Evolutionary conservation across 345 rosid genomes (phyloP).

Genomic region (Populus tremula): DNA sequence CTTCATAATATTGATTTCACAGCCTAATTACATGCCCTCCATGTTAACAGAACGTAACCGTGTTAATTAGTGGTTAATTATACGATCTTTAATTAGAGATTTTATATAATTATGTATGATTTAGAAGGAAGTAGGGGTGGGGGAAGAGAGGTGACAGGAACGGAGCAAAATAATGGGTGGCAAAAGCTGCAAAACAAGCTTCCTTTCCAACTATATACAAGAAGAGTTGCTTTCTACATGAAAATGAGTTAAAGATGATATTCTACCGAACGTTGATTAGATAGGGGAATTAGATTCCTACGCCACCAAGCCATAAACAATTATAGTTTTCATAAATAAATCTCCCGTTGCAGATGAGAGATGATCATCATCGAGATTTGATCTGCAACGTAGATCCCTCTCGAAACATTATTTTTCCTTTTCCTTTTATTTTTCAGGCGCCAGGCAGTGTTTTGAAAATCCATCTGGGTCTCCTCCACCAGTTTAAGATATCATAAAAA

Average conservation of each 20-base stretch:
- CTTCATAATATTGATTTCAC: not conserved
- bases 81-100: not conserved
- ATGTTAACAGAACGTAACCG: not conserved
- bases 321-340: not conserved
- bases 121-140: slow-evolving; percentile 13
- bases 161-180: slow-evolving; percentile 18
- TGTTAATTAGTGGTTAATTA: not conserved
- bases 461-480: not conserved
- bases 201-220: slow-evolving; percentile 26
- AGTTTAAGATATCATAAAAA: not conserved
- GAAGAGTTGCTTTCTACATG: slow-evolving; percentile 36
- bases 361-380: not conserved
- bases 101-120: not conserved
- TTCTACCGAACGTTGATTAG: slow-evolving; percentile 35
- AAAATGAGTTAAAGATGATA: slow-evolving; percentile 36
- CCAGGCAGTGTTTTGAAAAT: not conserved
- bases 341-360: not conserved
- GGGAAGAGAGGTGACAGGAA: slow-evolving; percentile 25
- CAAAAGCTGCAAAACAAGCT: slow-evolving; percentile 36
- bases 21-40: not conserved
- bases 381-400: not conserved
- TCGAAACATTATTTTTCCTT: not conserved
- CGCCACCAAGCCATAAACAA: slow-evolving; percentile 24
- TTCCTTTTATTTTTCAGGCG: not conserved
- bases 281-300: slow-evolving; percentile 53